Conservation (phyloP, 2,329 filamentous ascomycete genomes). For the Colletotrichum truncatum region DNA sequence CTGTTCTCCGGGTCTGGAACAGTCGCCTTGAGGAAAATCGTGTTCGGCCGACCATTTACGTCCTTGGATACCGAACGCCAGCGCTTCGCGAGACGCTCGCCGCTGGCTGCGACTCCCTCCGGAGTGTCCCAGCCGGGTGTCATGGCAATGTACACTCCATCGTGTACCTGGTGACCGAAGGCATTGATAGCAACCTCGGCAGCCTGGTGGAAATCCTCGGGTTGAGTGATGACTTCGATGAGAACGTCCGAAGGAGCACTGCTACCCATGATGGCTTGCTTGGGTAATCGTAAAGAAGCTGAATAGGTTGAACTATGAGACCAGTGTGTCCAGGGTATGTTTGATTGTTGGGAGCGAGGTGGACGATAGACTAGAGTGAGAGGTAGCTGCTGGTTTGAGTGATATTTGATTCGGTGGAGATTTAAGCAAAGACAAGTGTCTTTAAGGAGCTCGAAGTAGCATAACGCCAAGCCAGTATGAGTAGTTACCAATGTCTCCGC, state of each 20-base stretch:
- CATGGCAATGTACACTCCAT: conserved; percentile 59
- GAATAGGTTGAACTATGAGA: too few species aligned
- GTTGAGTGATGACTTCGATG: conserved; percentile 39
- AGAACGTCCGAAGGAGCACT: conserved; percentile 19
- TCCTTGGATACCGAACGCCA: conserved; percentile 52
- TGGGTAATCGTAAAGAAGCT: too few species aligned
- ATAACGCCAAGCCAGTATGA: not conserved
- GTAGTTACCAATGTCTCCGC: not conserved
- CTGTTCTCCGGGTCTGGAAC: conserved; percentile 43
- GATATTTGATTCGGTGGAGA: too few species aligned
- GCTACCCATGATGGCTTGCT: not conserved
- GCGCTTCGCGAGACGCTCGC: conserved; percentile 48
- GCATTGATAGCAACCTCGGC: conserved; percentile 39
- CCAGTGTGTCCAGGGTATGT: too few species aligned
- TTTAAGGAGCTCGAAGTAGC: not conserved
- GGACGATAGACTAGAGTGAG: too few species aligned
- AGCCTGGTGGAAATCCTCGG: conserved; percentile 37
- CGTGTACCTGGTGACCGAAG: conserved; percentile 60
- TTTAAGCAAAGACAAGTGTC: not conserved
- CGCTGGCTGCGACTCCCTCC: conserved; percentile 48
- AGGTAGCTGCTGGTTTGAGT: not conserved
- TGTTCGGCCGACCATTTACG: conserved; percentile 55
- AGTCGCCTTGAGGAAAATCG: conserved; percentile 63
- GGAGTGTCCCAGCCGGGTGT: conserved; percentile 65
- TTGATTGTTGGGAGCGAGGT: too few species aligned